Conservation (phyloP, 805 yeast species). For the Lipomyces lipofer region DNA sequence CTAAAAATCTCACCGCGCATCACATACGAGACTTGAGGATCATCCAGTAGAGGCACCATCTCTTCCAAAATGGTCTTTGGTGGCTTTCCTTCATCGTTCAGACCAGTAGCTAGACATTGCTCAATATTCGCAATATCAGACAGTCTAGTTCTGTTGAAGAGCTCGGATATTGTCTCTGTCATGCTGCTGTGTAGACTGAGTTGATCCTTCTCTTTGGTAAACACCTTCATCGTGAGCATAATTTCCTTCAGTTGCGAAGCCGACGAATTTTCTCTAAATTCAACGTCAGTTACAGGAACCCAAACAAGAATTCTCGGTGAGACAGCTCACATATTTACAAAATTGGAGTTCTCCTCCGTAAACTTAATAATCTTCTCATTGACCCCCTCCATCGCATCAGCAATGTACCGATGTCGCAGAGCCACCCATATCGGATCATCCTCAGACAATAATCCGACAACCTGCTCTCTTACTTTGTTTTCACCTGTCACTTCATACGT, state of each 20-base stretch:
- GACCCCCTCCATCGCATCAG: constrained; percentile 67
- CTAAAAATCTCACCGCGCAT: no score
- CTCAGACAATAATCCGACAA: constrained; percentile 54
- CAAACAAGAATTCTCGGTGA: neutral
- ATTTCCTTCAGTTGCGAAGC: constrained; percentile 53
- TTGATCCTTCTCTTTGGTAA: constrained; percentile 50
- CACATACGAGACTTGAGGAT: constrained; percentile 43
- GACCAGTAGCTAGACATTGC: constrained; percentile 75
- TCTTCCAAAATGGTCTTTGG: constrained; percentile 59
- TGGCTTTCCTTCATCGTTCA: constrained; percentile 65
- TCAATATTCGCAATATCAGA: constrained; percentile 81
- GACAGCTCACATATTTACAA: constrained; percentile 41
- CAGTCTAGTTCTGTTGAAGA: constrained; percentile 37
- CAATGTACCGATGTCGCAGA: constrained; percentile 71
- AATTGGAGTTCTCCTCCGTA: constrained; percentile 68
- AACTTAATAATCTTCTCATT: constrained; percentile 61
- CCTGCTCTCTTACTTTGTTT: constrained; percentile 46
- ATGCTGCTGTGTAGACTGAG: constrained; percentile 23
- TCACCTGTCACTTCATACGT: constrained; percentile 43
- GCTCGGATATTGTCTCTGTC: constrained; percentile 19
- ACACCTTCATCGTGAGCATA: constrained; percentile 46
- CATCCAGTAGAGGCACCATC: constrained; percentile 54
- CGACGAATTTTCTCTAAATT: constrained; percentile 9
- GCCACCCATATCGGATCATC: constrained; percentile 71
- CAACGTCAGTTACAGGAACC: no score